Percentiles rank a stretch among this genome's conserved stretches.
Conservation (phyloP, 2,329 filamentous ascomycete species). For the Penicillium glabrum region DNA sequence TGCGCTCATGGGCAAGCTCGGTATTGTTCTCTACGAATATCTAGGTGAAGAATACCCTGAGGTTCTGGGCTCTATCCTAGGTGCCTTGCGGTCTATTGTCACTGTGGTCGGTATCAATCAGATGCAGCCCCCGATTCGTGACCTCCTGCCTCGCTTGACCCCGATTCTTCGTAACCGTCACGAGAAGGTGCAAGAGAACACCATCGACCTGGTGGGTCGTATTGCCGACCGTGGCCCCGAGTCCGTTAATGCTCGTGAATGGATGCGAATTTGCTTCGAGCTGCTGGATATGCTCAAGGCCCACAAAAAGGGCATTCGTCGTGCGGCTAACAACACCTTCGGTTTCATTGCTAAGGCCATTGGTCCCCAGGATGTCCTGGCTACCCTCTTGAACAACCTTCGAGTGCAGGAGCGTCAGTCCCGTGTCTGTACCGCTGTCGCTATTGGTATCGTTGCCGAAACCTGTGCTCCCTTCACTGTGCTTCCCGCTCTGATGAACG, state of each 20-base stretch:
- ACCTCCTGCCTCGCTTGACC: conserved; percentile 88
- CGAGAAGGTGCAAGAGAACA: conserved; percentile 99
- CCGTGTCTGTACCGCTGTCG: conserved; percentile 96
- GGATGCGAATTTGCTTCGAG: conserved; percentile 99
- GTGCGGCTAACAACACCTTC: conserved; percentile 98
- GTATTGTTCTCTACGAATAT: conserved; percentile 94
- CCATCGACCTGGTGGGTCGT: conserved; percentile 94
- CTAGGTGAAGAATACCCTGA: conserved; percentile 98
- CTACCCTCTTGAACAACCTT: conserved; percentile 93
- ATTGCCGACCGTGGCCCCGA: conserved; percentile 97
- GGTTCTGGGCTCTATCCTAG: conserved; percentile 92
- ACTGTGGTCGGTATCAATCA: conserved; percentile 96
- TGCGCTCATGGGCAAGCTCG: conserved; percentile 90
- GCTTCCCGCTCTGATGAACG: conserved; percentile 98
- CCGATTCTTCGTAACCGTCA: conserved; percentile 98
- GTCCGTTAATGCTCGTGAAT: conserved; percentile 93
- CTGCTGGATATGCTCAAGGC: conserved; percentile 98
- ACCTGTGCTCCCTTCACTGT: conserved; percentile 98
- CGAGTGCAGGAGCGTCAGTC: conserved; percentile 97
- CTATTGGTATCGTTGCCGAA: conserved; percentile 97
- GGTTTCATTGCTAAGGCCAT: conserved; percentile 99
- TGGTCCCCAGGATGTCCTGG: conserved; percentile 93
- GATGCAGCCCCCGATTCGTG: conserved; percentile 98
- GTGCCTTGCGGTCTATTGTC: conserved; percentile 91
- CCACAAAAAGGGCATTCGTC: conserved; percentile 98